These are phyloP conservation scores for Adansonia rubrostipa DNA, from an alignment of 441 rosid species.

Conservation along the genomic window DNA sequence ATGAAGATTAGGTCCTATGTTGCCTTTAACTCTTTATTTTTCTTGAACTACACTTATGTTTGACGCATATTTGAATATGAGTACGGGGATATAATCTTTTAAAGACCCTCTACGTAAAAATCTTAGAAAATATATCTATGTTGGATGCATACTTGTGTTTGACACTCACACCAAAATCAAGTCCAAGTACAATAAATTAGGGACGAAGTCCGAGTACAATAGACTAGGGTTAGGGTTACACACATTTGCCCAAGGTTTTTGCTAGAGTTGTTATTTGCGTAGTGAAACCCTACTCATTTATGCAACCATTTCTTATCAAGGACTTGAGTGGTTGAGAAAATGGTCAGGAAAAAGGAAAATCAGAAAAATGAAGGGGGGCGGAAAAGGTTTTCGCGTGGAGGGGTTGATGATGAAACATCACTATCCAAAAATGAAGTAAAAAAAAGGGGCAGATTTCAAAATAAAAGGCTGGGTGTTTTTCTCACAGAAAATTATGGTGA, in stretches of 20 bases:
- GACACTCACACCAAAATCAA: too few relatives aligned
- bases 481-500: conserved; percentile 21
- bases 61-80: too few relatives aligned
- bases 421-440: conserved; percentile 9
- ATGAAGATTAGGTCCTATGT: too few relatives aligned
- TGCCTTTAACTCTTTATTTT: too few relatives aligned
- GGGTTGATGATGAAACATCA: conserved; percentile 35
- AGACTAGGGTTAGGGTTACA: neutral
- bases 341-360: neutral
- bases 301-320: conserved; percentile 1
- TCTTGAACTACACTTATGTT: too few relatives aligned
- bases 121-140: too few relatives aligned
- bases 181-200: neutral
- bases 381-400: neutral
- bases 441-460: neutral
- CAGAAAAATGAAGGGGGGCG: neutral
- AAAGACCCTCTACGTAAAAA: too few relatives aligned
- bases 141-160: too few relatives aligned
- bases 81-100: too few relatives aligned
- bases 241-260: neutral
- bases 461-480: conserved; percentile 20
- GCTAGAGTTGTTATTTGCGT: neutral
- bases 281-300: neutral
- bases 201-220: too few relatives aligned
- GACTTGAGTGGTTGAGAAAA: conserved; percentile 5